These are phyloP conservation scores for Oxytropis ochrocephala DNA, from an alignment of 306 rosid species.

Conservation along the genomic window DNA sequence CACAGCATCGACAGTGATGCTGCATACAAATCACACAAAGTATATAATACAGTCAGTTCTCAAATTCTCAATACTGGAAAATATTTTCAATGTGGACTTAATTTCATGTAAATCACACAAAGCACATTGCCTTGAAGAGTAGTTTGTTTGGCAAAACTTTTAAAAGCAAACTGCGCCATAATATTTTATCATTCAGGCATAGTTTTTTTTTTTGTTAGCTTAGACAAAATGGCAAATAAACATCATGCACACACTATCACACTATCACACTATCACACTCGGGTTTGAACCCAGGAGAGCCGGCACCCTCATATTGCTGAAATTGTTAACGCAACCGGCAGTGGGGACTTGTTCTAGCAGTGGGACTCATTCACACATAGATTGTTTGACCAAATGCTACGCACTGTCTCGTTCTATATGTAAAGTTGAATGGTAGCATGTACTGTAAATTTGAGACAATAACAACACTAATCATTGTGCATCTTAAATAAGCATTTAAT, in stretches of 20 bases:
- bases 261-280: no score
- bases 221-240: no score
- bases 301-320: no score
- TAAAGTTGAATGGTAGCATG: background rate
- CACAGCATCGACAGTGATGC: conserved; percentile 96
- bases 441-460: background rate
- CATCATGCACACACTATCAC: no score
- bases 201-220: background rate
- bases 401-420: background rate
- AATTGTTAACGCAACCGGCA: no score
- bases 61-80: conserved; percentile 11
- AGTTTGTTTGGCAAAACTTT: background rate
- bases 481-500: conserved; percentile 8
- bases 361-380: background rate
- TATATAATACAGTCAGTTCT: conserved; percentile 11
- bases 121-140: background rate
- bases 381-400: background rate
- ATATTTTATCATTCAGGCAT: background rate
- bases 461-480: background rate
- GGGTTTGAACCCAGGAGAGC: no score
- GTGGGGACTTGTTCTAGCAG: background rate
- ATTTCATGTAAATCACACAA: background rate
- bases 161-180: background rate
- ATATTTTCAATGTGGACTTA: background rate
- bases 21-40: conserved; percentile 34